Evolutionary conservation across 2,329 filamentous ascomycete genomes (phyloP), one percentile per base, ranked within the genome.

Genomic region (Exophiala mesophila): DNA sequence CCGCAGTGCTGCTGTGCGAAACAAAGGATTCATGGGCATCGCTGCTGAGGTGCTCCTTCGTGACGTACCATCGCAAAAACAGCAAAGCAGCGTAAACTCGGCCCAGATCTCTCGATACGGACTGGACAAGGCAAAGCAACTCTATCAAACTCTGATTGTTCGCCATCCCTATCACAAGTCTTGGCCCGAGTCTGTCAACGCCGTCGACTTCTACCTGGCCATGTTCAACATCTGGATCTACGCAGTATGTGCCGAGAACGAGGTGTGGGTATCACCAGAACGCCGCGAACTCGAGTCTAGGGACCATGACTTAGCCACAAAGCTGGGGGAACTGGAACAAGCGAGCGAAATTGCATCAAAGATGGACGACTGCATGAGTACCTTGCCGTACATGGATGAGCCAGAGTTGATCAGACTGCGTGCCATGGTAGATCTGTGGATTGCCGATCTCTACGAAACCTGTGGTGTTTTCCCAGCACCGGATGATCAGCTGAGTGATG

Each of bases 11-110:
- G 87, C 95, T 59, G 62, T 90, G 35, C 77, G 88, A 28, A 70
- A 70, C 15, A 74, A 82, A 56, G 76, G 78, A 24, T 74, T 84
- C 52, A 96, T 89, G 90, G 82, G 82, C 10, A 74, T 95, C 32
- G 88, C 87, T 1, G 87, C 86, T 2, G 89, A 95, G 64, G 77
- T 96, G 15, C 66, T 95, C 42, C 79, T 94, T 66, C 77, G 83
- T 12, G 72, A 71, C 23, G 12, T 26, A 7, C 23, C 6, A 6
- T 6, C 23, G 6, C 23, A 26, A 12, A 7, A 6, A 26, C 6
- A 6, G 12, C 23, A 26, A 26, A 7, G 6, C 23, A 6, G 12
- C 12, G 23, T 26, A 5, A 68, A 73, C 46, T 5, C 29, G 17
- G n/a, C n/a, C 5, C 29, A 5, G n/a, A 24, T 23, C 29, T 31